Percentiles rank a stretch among this genome's conserved stretches.
phyloP scores from a whole-genome alignment of 257 asterid genomes.

The Primulina huaijiensis region DNA sequence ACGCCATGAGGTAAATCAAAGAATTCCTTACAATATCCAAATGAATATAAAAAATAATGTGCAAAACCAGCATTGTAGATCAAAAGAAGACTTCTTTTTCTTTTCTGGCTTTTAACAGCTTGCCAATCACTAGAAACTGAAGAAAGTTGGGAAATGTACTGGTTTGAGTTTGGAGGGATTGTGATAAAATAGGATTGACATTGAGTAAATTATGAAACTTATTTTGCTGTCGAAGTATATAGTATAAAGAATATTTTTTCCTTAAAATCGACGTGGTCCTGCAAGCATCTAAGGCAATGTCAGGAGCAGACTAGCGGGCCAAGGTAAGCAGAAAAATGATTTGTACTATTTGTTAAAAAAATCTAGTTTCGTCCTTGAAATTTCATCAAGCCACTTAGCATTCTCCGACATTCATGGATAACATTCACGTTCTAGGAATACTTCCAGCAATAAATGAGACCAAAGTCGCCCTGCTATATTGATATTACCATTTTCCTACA shows the following conservation, averaged over 20 bases:
- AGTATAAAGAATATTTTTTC: no score
- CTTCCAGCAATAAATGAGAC: background rate
- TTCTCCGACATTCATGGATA: background rate
- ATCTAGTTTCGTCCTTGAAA: background rate
- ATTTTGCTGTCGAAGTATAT: no score
- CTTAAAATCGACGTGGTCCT: background rate
- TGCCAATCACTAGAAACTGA: background rate
- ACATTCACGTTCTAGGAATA: background rate
- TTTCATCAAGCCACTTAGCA: background rate
- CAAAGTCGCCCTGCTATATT: no score
- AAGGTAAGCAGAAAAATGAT: background rate
- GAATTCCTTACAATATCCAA: background rate
- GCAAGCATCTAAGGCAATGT: background rate
- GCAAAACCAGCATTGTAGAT: background rate
- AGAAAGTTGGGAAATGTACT: background rate
- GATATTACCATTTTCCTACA: no score
- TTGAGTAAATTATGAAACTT: no score
- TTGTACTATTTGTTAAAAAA: no score
- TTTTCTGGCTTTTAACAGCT: background rate
- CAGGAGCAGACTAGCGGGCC: no score
- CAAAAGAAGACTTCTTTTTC: background rate
- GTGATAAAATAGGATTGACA: background rate
- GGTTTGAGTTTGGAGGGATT: background rate
- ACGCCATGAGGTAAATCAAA: background rate
- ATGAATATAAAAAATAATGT: no score